Base-by-base conservation (phyloP, 345 rosid species). In the Syzygium grande region DNA sequence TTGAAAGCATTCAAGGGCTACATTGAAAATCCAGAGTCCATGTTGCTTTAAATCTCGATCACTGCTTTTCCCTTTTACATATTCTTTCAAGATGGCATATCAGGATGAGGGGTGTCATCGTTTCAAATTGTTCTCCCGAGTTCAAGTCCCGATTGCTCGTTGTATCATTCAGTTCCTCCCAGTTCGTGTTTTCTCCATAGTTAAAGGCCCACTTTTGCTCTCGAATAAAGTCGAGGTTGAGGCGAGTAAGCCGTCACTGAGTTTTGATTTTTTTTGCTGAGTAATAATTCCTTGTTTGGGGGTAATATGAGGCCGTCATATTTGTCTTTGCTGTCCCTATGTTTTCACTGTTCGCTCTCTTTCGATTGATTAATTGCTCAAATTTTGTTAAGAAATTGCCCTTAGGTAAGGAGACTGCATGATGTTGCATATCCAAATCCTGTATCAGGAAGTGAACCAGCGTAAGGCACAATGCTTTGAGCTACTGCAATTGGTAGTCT, bases 1-100 rank as follows among this genome's bases (percentile, higher is more conserved):
- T 90, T 96, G 89, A 98, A 96, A 92, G 96, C 98, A 80, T 96
- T 98, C 92, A 96, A 96, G 84, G 95, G 98, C 15, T 98, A 95
- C 94, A 92, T 96, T 12, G 99, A 96, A 93, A 97, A 94, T 89
- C 99, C 99, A 4, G 97, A 94, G 91, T 94, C 99, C 29, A 98
- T 96, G 99, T 91, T 98, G 92, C 97, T 96, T 78, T 96, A 91
- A 92, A 88, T 78, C 89, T 49, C 29, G 73, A 30, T 3, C 55
- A 46, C 49, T 38, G 83, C 46, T 34, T 34, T 68, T 73, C 41
- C 83, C 83, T 38, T 38, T 21, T 6, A 2, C 49, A 12, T 34
- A 73, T 73, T 73, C 49, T 73, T 73, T 73, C 21, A 25, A 34
- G 49, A 38, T 73, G 15, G 83, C 83, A 19, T 27, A 73, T 73